Evolutionary conservation across 1,139 yeast genomes (phyloP), one percentile per base, ranked within the genome.

Genomic region (Yamadazyma blattariae): DNA sequence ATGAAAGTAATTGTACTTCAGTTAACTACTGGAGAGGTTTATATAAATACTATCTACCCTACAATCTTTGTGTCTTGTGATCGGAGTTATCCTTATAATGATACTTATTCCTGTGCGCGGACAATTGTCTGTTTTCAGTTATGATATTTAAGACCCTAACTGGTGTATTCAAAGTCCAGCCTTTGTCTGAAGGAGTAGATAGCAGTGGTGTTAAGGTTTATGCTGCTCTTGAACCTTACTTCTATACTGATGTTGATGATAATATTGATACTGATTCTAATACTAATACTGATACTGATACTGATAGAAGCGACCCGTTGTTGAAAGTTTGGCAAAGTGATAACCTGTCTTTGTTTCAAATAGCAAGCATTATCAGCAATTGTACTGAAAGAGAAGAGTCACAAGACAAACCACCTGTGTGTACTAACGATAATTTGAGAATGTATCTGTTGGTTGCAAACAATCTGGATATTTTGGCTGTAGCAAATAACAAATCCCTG

Each of bases 361-460:
- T 23, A 23, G 25, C 25, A n/a, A 23, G 25, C 10, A 23, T 23
- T 23, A 23, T 23, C 13, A 23, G 10, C 16, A 14, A 25, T 25
- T 13, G 18, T 25, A 25, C 16, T 15, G 28, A 9, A 14, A 25
- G 18, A 13, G 12, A 25, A 25, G 12, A 14, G 7, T 11, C 7
- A 6, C 28, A 25, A 25, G 28, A 25, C 28, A 25, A 25, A 6
- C 18, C 16, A 25, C 28, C 28, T 14, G 16, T 13, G 6, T 6
- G 18, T 16, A 13, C 28, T n/a, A n/a, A 9, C 25, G 10, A 23
- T 23, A 23, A 23, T n/a, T 23, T 23, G 13, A 23, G 10, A n/a
- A 23, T 23, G 25, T 23, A 23, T 23, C 25, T 23, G 25, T 23
- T 23, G 25, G 25, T 23, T 23, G 25, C 25, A 23, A 23, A 23